A percentile compares a stretch with the other conserved stretches of the same genome.
phyloP scores from a whole-genome alignment of 257 asterid species.

The Nicotiana undulata region DNA sequence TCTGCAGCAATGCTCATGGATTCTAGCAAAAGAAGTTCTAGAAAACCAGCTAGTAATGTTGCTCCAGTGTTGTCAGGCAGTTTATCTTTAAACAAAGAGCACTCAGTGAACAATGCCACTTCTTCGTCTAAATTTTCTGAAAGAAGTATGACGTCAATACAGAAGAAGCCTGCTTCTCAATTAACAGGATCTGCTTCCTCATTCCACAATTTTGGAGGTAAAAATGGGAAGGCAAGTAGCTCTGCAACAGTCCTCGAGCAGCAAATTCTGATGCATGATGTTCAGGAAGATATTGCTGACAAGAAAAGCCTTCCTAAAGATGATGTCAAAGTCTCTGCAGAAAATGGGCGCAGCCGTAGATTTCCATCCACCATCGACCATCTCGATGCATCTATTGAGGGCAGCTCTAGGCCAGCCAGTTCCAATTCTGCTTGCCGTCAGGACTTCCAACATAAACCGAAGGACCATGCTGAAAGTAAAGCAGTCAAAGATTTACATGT shows the following conservation, averaged over 20 bases:
- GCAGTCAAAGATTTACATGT: slow-evolving; percentile 13
- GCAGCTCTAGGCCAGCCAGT: not conserved
- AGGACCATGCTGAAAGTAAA: slow-evolving; percentile 12
- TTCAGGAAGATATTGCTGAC: slow-evolving; percentile 16
- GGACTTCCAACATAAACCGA: slow-evolving; percentile 12
- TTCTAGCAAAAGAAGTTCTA: slow-evolving; percentile 3
- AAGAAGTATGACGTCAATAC: slow-evolving; percentile 56
- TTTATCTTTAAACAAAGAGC: slow-evolving; percentile 30
- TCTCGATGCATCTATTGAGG: slow-evolving; percentile 15
- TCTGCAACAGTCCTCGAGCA: slow-evolving; percentile 15
- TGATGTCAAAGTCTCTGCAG: slow-evolving; percentile 11
- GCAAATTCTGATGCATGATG: slow-evolving; percentile 15
- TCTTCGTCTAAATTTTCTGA: slow-evolving; percentile 36
- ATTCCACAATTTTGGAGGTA: slow-evolving; percentile 29
- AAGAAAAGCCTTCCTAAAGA: slow-evolving; percentile 12
- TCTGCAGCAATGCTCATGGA: not conserved
- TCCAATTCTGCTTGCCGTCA: not conserved
- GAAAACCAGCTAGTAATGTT: slow-evolving; percentile 11
- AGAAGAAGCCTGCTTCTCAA: slow-evolving; percentile 31
- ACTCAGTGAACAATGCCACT: slow-evolving; percentile 29
- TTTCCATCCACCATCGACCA: slow-evolving; percentile 8
- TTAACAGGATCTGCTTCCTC: slow-evolving; percentile 43
- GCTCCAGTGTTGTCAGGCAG: slow-evolving; percentile 18
- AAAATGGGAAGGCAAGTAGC: slow-evolving; percentile 25
- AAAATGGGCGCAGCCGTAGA: slow-evolving; percentile 13